These are phyloP conservation scores for Gaultheria prostrata DNA, from an alignment of 148 eudicot genomes.

Conservation along the genomic window DNA sequence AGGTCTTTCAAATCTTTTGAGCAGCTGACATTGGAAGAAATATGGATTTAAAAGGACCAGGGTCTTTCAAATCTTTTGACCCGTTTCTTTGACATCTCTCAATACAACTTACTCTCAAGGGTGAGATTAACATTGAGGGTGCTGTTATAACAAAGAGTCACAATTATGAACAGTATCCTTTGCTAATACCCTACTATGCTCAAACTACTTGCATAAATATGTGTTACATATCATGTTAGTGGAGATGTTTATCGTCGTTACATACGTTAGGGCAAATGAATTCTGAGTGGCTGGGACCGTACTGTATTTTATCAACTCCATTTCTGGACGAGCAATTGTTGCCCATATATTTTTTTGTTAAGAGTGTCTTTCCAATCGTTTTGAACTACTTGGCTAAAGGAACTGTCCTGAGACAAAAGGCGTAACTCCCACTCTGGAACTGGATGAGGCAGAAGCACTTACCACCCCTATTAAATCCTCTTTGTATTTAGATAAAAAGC, in stretches of 20 bases:
- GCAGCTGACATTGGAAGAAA: background rate
- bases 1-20: background rate
- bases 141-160: background rate
- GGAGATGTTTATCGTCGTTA: background rate
- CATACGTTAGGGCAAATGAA: background rate
- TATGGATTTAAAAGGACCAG: background rate
- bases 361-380: background rate
- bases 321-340: background rate
- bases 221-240: background rate
- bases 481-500: background rate
- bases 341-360: background rate
- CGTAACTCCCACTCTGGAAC: background rate
- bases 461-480: background rate
- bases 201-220: background rate
- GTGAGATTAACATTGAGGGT: background rate
- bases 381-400: background rate
- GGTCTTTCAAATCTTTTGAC: background rate
- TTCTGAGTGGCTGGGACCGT: background rate
- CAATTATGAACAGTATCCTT: background rate
- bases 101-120: background rate
- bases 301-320: background rate
- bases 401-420: background rate
- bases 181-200: background rate
- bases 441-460: background rate
- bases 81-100: background rate